Evolutionary conservation across 768 basidiomycete species (phyloP).

Genomic region (Tricholoma sp.): DNA sequence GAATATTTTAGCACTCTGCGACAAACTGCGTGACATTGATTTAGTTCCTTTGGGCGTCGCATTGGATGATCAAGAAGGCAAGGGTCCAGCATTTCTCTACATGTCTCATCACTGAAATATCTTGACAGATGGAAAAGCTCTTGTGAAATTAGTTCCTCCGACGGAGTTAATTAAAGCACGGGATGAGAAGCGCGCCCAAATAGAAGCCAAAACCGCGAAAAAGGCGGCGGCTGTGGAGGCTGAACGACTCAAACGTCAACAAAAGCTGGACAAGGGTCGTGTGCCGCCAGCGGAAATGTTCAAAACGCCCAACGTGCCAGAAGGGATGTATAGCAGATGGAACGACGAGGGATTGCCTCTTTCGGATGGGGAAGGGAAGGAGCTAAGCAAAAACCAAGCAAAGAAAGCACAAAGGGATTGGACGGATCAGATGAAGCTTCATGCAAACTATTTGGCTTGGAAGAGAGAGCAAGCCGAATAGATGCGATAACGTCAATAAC

Average conservation of each 20-base stretch:
- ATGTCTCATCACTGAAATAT: background rate
- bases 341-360: conserved; percentile 80
- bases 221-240: conserved; percentile 68
- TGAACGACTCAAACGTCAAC: conserved; percentile 60
- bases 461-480: conserved; percentile 24
- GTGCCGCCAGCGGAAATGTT: conserved; percentile 74
- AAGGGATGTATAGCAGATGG: conserved; percentile 79
- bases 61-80: conserved; percentile 94
- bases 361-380: conserved; percentile 80
- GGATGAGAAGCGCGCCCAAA: conserved; percentile 79
- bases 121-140: conserved; percentile 79
- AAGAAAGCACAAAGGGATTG: conserved; percentile 80
- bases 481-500: conserved; percentile 4
- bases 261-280: conserved; percentile 83
- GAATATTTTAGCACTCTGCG: conserved; percentile 83
- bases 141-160: conserved; percentile 87
- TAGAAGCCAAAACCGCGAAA: conserved; percentile 71
- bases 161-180: conserved; percentile 75
- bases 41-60: conserved; percentile 93
- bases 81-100: conserved; percentile 14
- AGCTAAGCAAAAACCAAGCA: conserved; percentile 70
- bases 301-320: conserved; percentile 70
- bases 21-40: conserved; percentile 85
- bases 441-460: conserved; percentile 68
- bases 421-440: conserved; percentile 68